phyloP scores from a whole-genome alignment of 805 yeast genomes.

The Jamesozyma gamospora region DNA sequence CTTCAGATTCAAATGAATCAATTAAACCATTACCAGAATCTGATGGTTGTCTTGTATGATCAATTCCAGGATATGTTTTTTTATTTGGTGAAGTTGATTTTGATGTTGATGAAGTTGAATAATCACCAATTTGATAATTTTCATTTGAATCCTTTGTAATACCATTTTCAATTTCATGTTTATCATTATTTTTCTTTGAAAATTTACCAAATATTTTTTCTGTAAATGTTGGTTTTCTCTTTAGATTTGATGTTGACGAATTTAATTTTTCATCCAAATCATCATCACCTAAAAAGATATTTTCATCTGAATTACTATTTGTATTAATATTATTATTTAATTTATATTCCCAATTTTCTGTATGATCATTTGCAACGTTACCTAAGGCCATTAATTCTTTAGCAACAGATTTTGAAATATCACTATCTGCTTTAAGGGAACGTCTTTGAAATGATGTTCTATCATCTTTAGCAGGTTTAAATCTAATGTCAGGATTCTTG shows the following conservation, averaged over 20 bases:
- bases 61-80: slow-evolving; percentile 17
- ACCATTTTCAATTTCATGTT: slow-evolving; percentile 2
- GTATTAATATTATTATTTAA: slow-evolving; percentile 24
- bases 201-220: slow-evolving; percentile 20
- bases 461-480: slow-evolving; percentile 87
- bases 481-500: slow-evolving; percentile 82
- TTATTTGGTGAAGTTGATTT: slow-evolving; percentile 6
- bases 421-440: slow-evolving; percentile 13
- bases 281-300: slow-evolving; percentile 17
- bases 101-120: slow-evolving; percentile 7
- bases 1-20: slow-evolving; percentile 16
- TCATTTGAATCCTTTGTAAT: not conserved
- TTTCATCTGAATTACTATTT: slow-evolving; percentile 6
- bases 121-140: slow-evolving; percentile 5
- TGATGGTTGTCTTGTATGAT: slow-evolving; percentile 20
- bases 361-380: slow-evolving; percentile 69
- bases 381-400: slow-evolving; percentile 66
- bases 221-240: slow-evolving; percentile 16
- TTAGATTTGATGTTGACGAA: slow-evolving; percentile 7
- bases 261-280: slow-evolving; percentile 17
- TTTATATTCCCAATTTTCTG: slow-evolving; percentile 62
- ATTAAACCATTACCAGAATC: slow-evolving; percentile 25
- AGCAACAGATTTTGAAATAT: slow-evolving; percentile 27
- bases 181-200: slow-evolving; percentile 10
- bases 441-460: slow-evolving; percentile 76